Base-by-base conservation (phyloP, 2,329 filamentous ascomycete species). In the Phaeosphaeriaceae sp. region DNA sequence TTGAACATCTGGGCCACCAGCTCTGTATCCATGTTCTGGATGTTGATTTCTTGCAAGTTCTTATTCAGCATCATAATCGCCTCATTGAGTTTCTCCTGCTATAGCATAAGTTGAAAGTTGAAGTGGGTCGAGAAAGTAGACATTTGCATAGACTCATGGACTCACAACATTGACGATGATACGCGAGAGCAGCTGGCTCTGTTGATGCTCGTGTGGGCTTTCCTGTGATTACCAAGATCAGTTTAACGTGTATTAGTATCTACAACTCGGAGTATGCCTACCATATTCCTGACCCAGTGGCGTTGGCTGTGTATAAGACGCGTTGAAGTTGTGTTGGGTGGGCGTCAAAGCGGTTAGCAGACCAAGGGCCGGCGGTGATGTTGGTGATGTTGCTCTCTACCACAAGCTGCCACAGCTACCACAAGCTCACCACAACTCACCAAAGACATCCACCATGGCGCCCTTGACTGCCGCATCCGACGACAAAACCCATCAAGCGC, bases 1-100 rank as follows among this genome's bases (percentile, higher is more conserved):
- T 97, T 97, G 81, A 97, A 99, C 94, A 99, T 99, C 71, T 97
- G 93, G 1, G 93, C 92, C 4, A 97, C 94, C 2, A 97, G 83
- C 77, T 97, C 94, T 29, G 97, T 91, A 70, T 99, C 96, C 92
- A 97, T 97, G 74, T 97, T 99, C 67, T 96, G 90, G 47, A 97
- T 87, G 69, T 97, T 97, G 81, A 97, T 97, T 61, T 97, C 93
- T 89, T 96, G 63, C 1, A 99, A 86, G 41, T 85, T 89, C 74
- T 91, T 96, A 76, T 97, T 99, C 82, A 97, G 84, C 42, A 93
- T 87, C 76, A 94, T 85, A 44, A 97, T 83, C 1, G 94, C 88
- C 76, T 97, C 94, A 64, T 99, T 99, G 35, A 99, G 83, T 76
- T 99, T 99, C 77, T 97, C 94, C 93, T 97, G 54, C 20, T 7